These are phyloP conservation scores for Aspergillus diversus DNA, from an alignment of 495 filamentous ascomycete species.

Conservation along the genomic window DNA sequence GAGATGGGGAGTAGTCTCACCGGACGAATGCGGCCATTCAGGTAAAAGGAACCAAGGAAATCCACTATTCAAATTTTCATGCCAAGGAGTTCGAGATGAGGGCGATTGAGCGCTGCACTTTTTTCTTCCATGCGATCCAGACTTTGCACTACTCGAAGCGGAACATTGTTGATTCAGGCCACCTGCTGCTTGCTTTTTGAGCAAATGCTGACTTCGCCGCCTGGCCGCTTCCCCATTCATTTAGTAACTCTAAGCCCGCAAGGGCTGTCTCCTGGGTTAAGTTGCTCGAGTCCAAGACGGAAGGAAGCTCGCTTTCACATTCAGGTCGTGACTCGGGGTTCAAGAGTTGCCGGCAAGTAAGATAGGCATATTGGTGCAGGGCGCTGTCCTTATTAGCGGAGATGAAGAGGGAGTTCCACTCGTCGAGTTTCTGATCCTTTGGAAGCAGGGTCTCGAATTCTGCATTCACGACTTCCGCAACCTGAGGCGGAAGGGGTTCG, in stretches of 20 bases:
- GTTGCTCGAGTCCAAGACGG: slow-evolving; percentile 55
- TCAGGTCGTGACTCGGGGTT: slow-evolving; percentile 57
- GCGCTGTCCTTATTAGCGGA: slow-evolving; percentile 64
- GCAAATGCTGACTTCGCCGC: slow-evolving; percentile 58
- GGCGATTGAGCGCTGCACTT: no score
- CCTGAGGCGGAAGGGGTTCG: slow-evolving; percentile 59
- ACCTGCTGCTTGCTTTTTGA: slow-evolving; percentile 66
- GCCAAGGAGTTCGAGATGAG: no score
- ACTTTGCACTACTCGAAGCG: slow-evolving; percentile 16
- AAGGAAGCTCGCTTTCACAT: slow-evolving; percentile 62
- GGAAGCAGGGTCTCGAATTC: slow-evolving; percentile 66
- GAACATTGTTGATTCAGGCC: slow-evolving; percentile 72
- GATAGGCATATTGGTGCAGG: slow-evolving; percentile 63
- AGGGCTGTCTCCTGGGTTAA: slow-evolving; percentile 64
- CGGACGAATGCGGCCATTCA: no score
- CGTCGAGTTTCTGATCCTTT: slow-evolving; percentile 56
- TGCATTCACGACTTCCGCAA: slow-evolving; percentile 66
- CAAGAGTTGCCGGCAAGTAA: slow-evolving; percentile 63
- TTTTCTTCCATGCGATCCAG: neutral
- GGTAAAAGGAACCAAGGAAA: no score
- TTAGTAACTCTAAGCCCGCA: slow-evolving; percentile 60
- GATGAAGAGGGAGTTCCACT: slow-evolving; percentile 70
- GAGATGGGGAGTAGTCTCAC: no score
- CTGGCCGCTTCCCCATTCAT: slow-evolving; percentile 60
- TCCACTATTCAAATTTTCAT: no score